These are phyloP conservation scores for Hymenochaete sp. DNA, from an alignment of 1,284 basidiomycete genomes.

Conservation along the genomic window DNA sequence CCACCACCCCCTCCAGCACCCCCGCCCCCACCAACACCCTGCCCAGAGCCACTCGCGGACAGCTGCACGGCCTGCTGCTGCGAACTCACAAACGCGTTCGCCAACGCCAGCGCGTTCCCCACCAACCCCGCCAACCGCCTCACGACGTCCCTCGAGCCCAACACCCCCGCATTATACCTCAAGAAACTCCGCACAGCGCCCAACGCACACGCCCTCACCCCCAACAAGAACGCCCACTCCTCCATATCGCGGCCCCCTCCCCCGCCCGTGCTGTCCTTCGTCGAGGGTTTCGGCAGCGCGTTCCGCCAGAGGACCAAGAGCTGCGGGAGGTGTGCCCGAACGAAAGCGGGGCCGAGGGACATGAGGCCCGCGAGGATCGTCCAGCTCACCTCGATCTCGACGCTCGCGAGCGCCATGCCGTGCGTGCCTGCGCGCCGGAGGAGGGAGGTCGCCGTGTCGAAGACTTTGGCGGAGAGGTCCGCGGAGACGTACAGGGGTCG, in stretches of 20 bases:
- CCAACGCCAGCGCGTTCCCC: constrained; percentile 85
- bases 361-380: constrained; percentile 85
- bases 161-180: constrained; percentile 61
- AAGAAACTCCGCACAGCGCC: constrained; percentile 86
- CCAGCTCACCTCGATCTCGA: constrained; percentile 95
- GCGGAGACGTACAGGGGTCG: constrained; percentile 92
- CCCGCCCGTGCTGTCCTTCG: constrained; percentile 50
- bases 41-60: not conserved
- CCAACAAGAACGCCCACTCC: constrained; percentile 90
- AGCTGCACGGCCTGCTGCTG: too few relatives aligned
- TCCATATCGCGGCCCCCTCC: constrained; percentile 52
- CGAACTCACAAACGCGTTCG: constrained; percentile 58
- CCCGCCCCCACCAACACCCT: not conserved
- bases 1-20: constrained; percentile 8
- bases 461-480: constrained; percentile 84
- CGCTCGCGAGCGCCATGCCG: constrained; percentile 70
- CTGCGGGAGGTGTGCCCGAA: constrained; percentile 86
- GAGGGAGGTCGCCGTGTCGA: constrained; percentile 85
- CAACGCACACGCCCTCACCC: constrained; percentile 86
- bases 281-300: constrained; percentile 89
- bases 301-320: constrained; percentile 95
- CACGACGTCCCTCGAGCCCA: constrained; percentile 88
- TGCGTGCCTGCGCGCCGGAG: constrained; percentile 90
- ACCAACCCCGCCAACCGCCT: constrained; percentile 81
- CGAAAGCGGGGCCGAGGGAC: constrained; percentile 90